phyloP scores from a whole-genome alignment of 31 red algal species.

The Endocladia muricata region DNA sequence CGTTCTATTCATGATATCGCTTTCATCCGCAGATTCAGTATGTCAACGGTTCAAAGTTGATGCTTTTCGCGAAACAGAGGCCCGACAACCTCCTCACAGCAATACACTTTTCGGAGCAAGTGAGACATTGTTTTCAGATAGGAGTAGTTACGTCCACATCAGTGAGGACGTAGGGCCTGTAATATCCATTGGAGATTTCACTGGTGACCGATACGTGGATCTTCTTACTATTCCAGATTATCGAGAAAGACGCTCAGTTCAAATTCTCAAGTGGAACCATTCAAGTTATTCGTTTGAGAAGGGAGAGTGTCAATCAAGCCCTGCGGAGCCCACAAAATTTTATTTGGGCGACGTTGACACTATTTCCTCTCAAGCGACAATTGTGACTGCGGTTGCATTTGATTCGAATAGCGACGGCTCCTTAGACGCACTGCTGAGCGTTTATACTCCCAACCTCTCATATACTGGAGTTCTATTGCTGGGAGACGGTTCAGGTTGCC shows the following conservation, averaged over 20 bases:
- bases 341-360: slow-evolving; percentile 17
- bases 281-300: slow-evolving; percentile 56
- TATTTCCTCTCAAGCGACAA: slow-evolving; percentile 21
- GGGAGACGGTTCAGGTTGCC: slow-evolving; percentile 31
- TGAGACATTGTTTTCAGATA: slow-evolving; percentile 48
- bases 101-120: no score
- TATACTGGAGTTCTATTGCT: slow-evolving; percentile 27
- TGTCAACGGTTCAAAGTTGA: no score
- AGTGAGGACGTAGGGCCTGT: slow-evolving; percentile 35
- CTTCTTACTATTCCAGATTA: slow-evolving; percentile 49
- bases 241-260: slow-evolving; percentile 23
- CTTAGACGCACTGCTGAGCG: slow-evolving; percentile 44
- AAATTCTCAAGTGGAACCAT: slow-evolving; percentile 53
- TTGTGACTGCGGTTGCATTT: slow-evolving; percentile 34
- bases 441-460: slow-evolving; percentile 1
- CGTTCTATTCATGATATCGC: no score
- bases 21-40: no score
- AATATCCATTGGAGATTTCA: slow-evolving; percentile 81
- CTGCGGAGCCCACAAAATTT: slow-evolving; percentile 15
- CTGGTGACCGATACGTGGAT: slow-evolving; percentile 65
- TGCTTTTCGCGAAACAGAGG: no score
- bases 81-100: no score
- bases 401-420: slow-evolving; percentile 55
- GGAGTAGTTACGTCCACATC: slow-evolving; percentile 57
- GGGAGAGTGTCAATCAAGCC: not conserved